Evolutionary conservation across 768 basidiomycete species (phyloP).

Genomic region (Lactarius tabidus): DNA sequence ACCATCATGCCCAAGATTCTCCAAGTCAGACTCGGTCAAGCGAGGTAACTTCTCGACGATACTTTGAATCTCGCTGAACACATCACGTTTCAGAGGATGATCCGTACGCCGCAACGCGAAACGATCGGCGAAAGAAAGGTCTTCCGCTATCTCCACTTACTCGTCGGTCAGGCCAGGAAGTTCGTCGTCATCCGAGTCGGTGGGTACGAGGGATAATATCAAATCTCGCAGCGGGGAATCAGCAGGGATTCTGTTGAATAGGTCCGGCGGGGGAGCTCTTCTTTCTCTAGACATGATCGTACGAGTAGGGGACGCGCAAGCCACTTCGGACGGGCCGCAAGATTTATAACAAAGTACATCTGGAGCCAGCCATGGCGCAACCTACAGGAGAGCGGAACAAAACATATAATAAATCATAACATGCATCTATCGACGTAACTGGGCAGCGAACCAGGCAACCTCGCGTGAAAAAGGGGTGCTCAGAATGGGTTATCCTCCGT

Average conservation of each 20-base stretch:
- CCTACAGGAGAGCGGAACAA: constrained; percentile 12
- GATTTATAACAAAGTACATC: neutral
- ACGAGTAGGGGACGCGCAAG: neutral
- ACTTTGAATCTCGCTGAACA: constrained; percentile 34
- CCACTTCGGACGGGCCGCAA: neutral
- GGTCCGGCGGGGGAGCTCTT: neutral
- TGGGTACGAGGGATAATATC: neutral
- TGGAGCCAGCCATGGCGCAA: constrained; percentile 17
- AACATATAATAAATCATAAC: constrained; percentile 16
- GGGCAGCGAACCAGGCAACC: neutral
- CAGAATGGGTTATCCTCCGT: constrained; percentile 73
- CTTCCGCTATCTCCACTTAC: neutral
- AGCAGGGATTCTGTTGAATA: constrained; percentile 1
- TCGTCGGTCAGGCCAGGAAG: neutral
- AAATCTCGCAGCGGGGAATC: constrained; percentile 1
- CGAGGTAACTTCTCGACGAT: constrained; percentile 46
- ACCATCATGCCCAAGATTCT: constrained; percentile 47
- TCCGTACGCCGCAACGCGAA: neutral
- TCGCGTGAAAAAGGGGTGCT: constrained; percentile 12
- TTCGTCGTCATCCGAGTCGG: neutral
- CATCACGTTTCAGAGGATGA: neutral
- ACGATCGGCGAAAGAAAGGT: neutral
- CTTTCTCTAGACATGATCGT: constrained; percentile 4
- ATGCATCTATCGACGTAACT: constrained; percentile 18
- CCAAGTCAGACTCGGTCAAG: constrained; percentile 48